Base-by-base conservation (phyloP, 2,329 filamentous ascomycete species). In the Aspergillus sp. region DNA sequence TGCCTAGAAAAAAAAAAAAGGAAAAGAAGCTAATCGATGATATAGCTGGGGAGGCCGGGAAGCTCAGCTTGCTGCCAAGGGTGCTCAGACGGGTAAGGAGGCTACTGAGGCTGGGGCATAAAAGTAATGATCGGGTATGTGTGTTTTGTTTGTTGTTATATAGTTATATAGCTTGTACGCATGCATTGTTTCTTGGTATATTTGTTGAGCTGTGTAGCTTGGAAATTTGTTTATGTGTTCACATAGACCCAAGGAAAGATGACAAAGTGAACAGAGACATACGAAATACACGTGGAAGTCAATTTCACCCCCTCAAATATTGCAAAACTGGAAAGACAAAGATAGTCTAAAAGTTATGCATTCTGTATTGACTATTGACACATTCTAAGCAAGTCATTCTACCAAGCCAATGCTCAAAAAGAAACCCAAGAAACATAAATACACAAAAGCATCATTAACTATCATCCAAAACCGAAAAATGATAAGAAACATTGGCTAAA, bases 41-140 rank as follows among this genome's bases (percentile, higher is more conserved):
- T 47, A 38, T 49, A 72, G 69, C 54, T 72, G 67, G 67, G 69
- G 69, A 45, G 69, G 69, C 32, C 69, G 67, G 46, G 69, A 72
- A 57, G 63, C 67, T 47, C 41, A 61, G 50, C 65, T 71, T 45
- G 67, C 65, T 19, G 63, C 62, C n/a, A 50, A 66, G 49, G 64
- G 44, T 10, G 61, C 62, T 12, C 53, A 64, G 50, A 47, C 64
- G 53, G 63, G 63, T 46, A 56, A 54, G 25, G 46, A 53, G 13
- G 63, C 56, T 44, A 51, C 63, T 20, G 58, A 66, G 54, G 61
- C 61, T 17, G 57, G 54, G 42, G 56, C 60, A 41, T 65, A 64
- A 56, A 30, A 49, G 45, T 44, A 13, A 41, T 45, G 41, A 46
- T 45, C 10, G 19, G 23, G 30, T 46, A 5, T 38, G 19, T 22